Base-by-base conservation (phyloP, 495 filamentous ascomycete species). In the Umbilicaria muhlenbergii region DNA sequence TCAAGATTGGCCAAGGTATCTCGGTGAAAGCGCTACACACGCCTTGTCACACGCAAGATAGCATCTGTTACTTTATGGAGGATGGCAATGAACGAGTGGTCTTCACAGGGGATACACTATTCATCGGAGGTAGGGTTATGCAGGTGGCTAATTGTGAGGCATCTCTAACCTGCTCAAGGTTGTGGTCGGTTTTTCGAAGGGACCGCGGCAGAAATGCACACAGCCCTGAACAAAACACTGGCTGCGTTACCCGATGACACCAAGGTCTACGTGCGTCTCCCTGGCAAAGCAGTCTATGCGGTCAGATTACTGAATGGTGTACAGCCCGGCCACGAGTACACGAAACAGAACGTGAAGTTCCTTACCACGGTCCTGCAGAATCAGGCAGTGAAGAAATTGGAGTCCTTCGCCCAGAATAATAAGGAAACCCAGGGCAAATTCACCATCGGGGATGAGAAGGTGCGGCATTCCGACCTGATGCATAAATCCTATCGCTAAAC, bases 121-220 rank as follows among this genome's bases (percentile, higher is more conserved):
- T 98, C 56, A 87, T 93, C 59, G 91, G 77, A 43, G 88, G 86
- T 89, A 56, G 11, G 65, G 49, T 6, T 28, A 28, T 28, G 1
- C 24, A 28, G 5, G 8, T 6, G 24, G 6, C 24, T 2, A 6
- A 8, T 6, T 28, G 5, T 28, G 4, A 17, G 16, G 33, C 19
- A 21, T 18, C 21, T 21, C 10, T 32, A n/a, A 36, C 11, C 11
- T 7, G 17, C 34, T 21, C 1, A 46, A 89, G 86, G 88, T 18
- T 98, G 91, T 57, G 91, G 91, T n/a, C 78, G 80, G 36, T 98
- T 98, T 69, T 98, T 96, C 54, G 91, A 98, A 62, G 91, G 91
- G 10, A 88, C 74, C 34, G 77, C 86, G 2, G 71, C 71, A 43
- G 82, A 98, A 69, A 93, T 98, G 92, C 72, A 96, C 65, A 80